These are phyloP conservation scores for Alternaria tenuissima DNA, from an alignment of 2,329 filamentous ascomycete species.

Conservation along the genomic window DNA sequence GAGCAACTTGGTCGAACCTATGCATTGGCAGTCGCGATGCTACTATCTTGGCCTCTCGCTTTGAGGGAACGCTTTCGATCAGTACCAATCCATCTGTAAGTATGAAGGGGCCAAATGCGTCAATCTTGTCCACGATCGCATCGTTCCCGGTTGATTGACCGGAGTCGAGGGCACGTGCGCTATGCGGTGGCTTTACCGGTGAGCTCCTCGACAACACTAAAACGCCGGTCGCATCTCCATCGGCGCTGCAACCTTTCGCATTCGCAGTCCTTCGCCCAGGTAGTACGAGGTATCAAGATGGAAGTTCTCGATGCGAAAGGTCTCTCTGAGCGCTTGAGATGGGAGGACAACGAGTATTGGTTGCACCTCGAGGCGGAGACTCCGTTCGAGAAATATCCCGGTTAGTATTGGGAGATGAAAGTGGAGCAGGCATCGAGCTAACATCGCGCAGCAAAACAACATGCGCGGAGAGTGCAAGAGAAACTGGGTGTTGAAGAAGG, in stretches of 20 bases:
- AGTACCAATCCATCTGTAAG: not conserved
- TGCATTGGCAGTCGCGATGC: not conserved
- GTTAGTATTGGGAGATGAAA: conserved; percentile 27
- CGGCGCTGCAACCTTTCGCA: conserved; percentile 13
- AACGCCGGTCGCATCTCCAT: conserved; percentile 18
- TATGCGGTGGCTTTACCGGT: conserved; percentile 24
- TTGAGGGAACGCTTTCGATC: not conserved
- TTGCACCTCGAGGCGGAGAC: conserved; percentile 45
- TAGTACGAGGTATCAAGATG: conserved; percentile 29
- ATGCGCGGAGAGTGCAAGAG: conserved; percentile 50
- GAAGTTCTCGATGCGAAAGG: conserved; percentile 37
- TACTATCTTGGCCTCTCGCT: not conserved
- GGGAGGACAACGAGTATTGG: conserved; percentile 44
- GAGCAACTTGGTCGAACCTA: not conserved
- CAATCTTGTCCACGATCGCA: not conserved
- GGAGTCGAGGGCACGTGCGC: conserved; percentile 12
- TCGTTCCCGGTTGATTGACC: conserved; percentile 15
- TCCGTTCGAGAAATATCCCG: conserved; percentile 51
- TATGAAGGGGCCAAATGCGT: conserved; percentile 12
- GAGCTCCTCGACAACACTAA: conserved; percentile 18
- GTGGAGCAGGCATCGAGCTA: conserved; percentile 3
- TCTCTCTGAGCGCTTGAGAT: conserved; percentile 39
- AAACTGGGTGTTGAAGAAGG: conserved; percentile 50
- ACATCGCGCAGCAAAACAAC: conserved; percentile 48
- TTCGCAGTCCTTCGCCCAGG: conserved; percentile 20